Percentiles rank a stretch among this genome's conserved stretches.
Conservation (phyloP, 306 rosid genomes). For the Castanospermum australe region DNA sequence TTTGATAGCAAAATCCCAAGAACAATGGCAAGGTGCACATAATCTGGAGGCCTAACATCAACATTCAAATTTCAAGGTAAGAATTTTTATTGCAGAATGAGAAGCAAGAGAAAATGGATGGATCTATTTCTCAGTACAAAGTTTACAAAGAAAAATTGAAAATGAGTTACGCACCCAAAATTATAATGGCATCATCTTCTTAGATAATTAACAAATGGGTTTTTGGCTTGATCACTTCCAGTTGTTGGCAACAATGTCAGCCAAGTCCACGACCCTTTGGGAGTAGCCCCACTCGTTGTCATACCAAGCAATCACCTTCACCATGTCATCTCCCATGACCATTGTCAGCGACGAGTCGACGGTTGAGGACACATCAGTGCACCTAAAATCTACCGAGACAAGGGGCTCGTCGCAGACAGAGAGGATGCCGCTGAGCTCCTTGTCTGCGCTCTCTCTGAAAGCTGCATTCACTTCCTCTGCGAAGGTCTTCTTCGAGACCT, state of each 20-base stretch:
- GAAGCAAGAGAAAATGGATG: slow-evolving; percentile 43
- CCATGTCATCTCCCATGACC: slow-evolving; percentile 99
- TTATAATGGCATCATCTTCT: slow-evolving; percentile 14
- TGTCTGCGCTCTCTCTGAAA: slow-evolving; percentile 80
- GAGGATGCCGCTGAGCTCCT: slow-evolving; percentile 75
- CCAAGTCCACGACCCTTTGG: slow-evolving; percentile 97
- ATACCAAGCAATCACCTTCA: slow-evolving; percentile 98
- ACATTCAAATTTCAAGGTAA: slow-evolving; percentile 16
- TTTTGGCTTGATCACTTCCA: slow-evolving; percentile 62
- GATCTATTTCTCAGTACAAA: slow-evolving; percentile 51
- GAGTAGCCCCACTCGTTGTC: slow-evolving; percentile 99
- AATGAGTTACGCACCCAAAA: slow-evolving; percentile 31
- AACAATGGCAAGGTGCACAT: neutral
- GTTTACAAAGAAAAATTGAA: slow-evolving; percentile 32
- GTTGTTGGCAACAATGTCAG: slow-evolving; percentile 89
- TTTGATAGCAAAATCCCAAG: neutral
- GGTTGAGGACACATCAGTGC: slow-evolving; percentile 93
- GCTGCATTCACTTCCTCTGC: slow-evolving; percentile 98
- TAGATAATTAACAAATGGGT: neutral
- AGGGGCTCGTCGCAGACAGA: slow-evolving; percentile 96
- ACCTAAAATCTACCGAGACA: slow-evolving; percentile 89
- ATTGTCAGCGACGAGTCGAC: slow-evolving; percentile 93
- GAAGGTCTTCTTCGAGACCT: slow-evolving; percentile 86
- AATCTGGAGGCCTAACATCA: neutral
- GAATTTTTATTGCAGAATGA: slow-evolving; percentile 39